A percentile compares a stretch with the other conserved stretches of the same genome.
Evolutionary conservation across 2,329 filamentous ascomycete species (phyloP).

Genomic region (Cladosporium phlei): DNA sequence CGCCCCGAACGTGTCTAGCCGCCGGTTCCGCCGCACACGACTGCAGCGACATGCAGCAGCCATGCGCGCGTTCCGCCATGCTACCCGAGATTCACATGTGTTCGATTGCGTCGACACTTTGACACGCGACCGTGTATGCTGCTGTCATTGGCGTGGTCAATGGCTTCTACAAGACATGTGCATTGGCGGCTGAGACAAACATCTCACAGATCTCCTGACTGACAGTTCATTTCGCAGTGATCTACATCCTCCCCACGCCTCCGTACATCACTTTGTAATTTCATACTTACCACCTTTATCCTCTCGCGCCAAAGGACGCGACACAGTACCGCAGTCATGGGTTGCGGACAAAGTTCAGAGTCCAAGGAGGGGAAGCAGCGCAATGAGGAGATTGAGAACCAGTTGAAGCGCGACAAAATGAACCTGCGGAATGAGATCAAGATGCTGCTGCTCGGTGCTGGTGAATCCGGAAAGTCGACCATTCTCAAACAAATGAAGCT

Average conservation of each 20-base stretch:
- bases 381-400: constrained; percentile 99
- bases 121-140: too few relatives aligned
- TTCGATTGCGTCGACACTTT: too few relatives aligned
- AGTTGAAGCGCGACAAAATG: constrained; percentile 97
- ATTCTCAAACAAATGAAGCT: constrained; percentile 98
- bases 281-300: neutral
- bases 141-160: too few relatives aligned
- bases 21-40: neutral
- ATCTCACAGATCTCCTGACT: neutral
- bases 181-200: too few relatives aligned
- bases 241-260: neutral
- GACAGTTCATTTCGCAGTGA: neutral
- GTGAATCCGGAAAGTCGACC: constrained; percentile 95
- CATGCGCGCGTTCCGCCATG: too few relatives aligned
- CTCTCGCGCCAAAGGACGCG: constrained; percentile 3
- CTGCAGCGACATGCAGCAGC: neutral
- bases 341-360: constrained; percentile 99
- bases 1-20: neutral
- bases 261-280: neutral
- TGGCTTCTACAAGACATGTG: too few relatives aligned
- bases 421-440: constrained; percentile 99
- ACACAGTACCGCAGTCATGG: constrained; percentile 63
- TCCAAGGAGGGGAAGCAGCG: constrained; percentile 99
- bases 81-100: too few relatives aligned
- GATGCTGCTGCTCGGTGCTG: constrained; percentile 97